Percentiles rank a stretch among this genome's conserved stretches.
Conservation (phyloP, 2,329 filamentous ascomycete species). For the Emergomyces africanus region DNA sequence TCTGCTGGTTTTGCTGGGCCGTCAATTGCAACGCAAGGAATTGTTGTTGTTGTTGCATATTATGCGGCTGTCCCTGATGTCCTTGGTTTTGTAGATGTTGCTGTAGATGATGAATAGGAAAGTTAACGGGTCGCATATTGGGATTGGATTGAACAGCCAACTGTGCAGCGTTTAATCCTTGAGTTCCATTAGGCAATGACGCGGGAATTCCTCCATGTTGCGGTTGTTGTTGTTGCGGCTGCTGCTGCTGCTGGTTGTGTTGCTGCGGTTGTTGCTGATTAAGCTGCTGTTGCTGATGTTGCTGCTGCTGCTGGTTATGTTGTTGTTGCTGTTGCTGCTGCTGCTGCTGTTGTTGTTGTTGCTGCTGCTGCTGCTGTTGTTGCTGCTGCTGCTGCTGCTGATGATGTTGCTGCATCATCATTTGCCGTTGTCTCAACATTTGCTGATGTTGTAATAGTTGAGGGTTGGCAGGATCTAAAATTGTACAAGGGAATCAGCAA, state of each 20-base stretch:
- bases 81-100: slow-evolving; percentile 23
- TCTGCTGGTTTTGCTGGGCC: slow-evolving; percentile 22
- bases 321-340: slow-evolving; percentile 19
- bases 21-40: slow-evolving; percentile 5
- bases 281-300: slow-evolving; percentile 17
- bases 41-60: slow-evolving; percentile 28
- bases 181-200: slow-evolving; percentile 30
- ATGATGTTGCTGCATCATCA: slow-evolving; percentile 25
- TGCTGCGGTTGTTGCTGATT: slow-evolving; percentile 23
- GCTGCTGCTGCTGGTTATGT: slow-evolving; percentile 28
- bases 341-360: slow-evolving; percentile 19
- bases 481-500: slow-evolving; percentile 3
- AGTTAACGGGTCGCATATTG: slow-evolving; percentile 26
- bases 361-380: slow-evolving; percentile 22
- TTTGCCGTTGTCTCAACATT: slow-evolving; percentile 14
- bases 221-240: slow-evolving; percentile 18
- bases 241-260: slow-evolving; percentile 19
- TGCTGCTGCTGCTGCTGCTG: slow-evolving; percentile 32
- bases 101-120: slow-evolving; percentile 30
- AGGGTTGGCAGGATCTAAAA: slow-evolving; percentile 28
- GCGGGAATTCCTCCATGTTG: slow-evolving; percentile 24
- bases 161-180: slow-evolving; percentile 29
- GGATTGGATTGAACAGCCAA: slow-evolving; percentile 31
- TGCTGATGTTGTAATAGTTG: slow-evolving; percentile 27
- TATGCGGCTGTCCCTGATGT: slow-evolving; percentile 29